Conservation (phyloP, 1,284 basidiomycete genomes). For the Bjerkandera adusta region DNA sequence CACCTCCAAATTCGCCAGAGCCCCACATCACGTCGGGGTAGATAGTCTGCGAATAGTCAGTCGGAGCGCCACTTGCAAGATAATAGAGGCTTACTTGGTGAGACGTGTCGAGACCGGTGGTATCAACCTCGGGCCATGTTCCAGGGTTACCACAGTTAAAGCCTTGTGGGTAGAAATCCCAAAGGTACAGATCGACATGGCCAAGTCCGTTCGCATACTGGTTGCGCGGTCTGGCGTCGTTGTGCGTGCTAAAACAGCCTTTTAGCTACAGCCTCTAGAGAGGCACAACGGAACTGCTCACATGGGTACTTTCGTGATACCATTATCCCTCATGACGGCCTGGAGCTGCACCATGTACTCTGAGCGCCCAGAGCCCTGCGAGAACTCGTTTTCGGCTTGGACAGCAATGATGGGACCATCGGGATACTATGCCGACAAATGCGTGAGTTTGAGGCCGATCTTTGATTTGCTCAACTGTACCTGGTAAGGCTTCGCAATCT, state of each 20-base stretch:
- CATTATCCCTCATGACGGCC: constrained; percentile 35
- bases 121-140: constrained; percentile 42
- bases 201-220: constrained; percentile 29
- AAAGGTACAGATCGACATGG: constrained; percentile 46
- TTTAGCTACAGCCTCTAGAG: constrained; percentile 9
- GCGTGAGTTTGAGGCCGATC: background rate
- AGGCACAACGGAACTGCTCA: constrained; percentile 4
- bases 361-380: constrained; percentile 27
- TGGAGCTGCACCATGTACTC: constrained; percentile 40
- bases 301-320: constrained; percentile 40
- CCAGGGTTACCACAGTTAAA: constrained; percentile 49
- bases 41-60: constrained; percentile 26
- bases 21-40: constrained; percentile 35
- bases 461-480: no score
- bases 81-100: constrained; percentile 30
- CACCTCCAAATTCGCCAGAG: constrained; percentile 37
- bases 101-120: constrained; percentile 25
- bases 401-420: constrained; percentile 47
- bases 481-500: constrained; percentile 42
- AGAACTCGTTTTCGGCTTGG: constrained; percentile 51
- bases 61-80: no score
- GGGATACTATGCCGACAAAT: constrained; percentile 37
- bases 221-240: constrained; percentile 30
- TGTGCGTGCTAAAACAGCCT: constrained; percentile 33
- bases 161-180: constrained; percentile 48